phyloP scores from a whole-genome alignment of 768 basidiomycete species.

The Lyophyllum semitale region DNA sequence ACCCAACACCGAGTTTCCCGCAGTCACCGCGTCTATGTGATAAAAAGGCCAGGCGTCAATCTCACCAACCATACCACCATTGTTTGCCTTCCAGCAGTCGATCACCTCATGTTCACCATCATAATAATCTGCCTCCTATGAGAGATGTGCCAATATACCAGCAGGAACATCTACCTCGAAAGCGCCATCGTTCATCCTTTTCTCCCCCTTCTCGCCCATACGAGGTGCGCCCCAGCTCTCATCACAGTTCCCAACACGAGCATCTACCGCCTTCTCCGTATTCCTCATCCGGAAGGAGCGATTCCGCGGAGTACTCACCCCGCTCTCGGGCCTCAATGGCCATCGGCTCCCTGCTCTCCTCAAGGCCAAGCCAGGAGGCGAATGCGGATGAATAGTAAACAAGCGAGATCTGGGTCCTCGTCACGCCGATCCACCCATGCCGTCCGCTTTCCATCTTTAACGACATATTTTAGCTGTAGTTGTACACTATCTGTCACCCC shows the following conservation, averaged over 20 bases:
- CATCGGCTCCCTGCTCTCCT: constrained; percentile 71
- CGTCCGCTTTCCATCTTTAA: constrained; percentile 4
- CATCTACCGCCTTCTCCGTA: constrained; percentile 75
- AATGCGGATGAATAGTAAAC: constrained; percentile 32
- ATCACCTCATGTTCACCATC: constrained; percentile 33
- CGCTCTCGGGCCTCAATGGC: constrained; percentile 77
- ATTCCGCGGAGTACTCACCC: constrained; percentile 70
- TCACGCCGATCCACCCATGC: neutral
- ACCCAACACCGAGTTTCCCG: constrained; percentile 39
- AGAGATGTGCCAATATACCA: constrained; percentile 38
- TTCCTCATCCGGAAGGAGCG: constrained; percentile 65
- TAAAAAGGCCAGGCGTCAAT: constrained; percentile 32
- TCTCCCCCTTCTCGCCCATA: constrained; percentile 51
- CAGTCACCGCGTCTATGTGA: constrained; percentile 36
- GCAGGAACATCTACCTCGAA: constrained; percentile 47
- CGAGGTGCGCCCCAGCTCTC: constrained; percentile 41
- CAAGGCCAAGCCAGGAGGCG: constrained; percentile 40
- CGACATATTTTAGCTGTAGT: constrained; percentile 13
- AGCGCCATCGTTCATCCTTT: constrained; percentile 64
- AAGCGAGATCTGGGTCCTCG: neutral
- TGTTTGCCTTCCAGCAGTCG: constrained; percentile 33
- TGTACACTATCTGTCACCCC: constrained; percentile 12
- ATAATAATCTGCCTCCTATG: constrained; percentile 30
- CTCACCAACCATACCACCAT: constrained; percentile 29
- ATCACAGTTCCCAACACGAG: constrained; percentile 30